Base-by-base conservation (phyloP, 2,329 filamentous ascomycete genomes). In the Claviceps spartinae region DNA sequence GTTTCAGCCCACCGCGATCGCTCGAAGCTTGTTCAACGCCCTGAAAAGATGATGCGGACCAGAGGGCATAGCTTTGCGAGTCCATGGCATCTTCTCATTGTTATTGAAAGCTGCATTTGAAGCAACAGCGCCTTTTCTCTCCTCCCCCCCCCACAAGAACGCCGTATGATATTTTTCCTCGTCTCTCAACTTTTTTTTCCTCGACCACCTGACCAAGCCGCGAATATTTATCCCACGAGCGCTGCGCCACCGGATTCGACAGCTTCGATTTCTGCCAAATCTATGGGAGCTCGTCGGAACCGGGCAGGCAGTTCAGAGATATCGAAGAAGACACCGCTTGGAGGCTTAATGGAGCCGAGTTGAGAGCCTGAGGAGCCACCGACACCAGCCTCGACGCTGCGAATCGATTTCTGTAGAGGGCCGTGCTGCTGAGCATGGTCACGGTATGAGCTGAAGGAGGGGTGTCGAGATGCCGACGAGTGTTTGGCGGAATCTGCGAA, bases 181-280 rank as follows among this genome's bases (percentile, higher is more conserved):
- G 7, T 37, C 18, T 43, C 40, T 38, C 38, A 30, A 44, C 24
- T 18, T 22, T 26, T 26, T n/a, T 20, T 34, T 38, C 4, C 24
- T 16, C 50, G 38, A 46, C 30, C 20, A 7, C 22, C 18, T 4
- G 13, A 5, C 6, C 14, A n/a, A 36, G 14, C 14, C 14, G n/a
- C 36, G 4, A 3, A 14, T 44, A 11, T 58, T 62, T 67, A 79
- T 56, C 72, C 71, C 57, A 76, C 68, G 52, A 75, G 65, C 38
- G 76, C 70, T 37, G 91, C 93, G 53, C 93, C 93, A 52, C 90
- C 93, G 52, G 88, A 93, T 79, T 96, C 89, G 63, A 98, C 79
- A 22, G 89, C 90, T 69, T 97, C 93, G 55, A 98, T 98, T 78
- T 98, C 93, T 44, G 83, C 82, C 60, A 83, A 70, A 40, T 79